Evolutionary conservation across 179 eudicot genomes (phyloP), one percentile per base, ranked within the genome.

Genomic region (Nepenthes alata): DNA sequence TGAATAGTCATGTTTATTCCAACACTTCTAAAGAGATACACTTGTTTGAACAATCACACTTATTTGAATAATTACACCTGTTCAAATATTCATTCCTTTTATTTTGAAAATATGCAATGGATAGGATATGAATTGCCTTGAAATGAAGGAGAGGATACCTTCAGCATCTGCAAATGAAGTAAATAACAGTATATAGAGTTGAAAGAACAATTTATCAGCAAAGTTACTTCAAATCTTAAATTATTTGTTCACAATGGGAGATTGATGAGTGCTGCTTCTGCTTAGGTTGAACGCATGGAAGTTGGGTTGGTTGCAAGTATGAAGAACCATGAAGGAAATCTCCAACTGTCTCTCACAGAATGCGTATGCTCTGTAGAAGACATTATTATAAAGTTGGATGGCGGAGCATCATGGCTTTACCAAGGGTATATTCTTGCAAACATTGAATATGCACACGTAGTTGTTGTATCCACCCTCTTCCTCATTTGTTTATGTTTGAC

Each of bases 341-440:
- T 89, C 11, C 66, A 74, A 70, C 64, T 93, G 63, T 80, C 94
- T 48, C 75, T 85, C 62, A 25, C 72, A 72, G 89, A 93, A 35
- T 81, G 91, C 74, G 79, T 75, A 60, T 89, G 98, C 74, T 71
- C 82, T 47, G 81, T 93, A 41, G 71, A 77, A 45, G 91, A 83
- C 67, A 62, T 93, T n/a, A 74, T 74, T 61, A 82, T 93, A 60
- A 60, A 68, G 62, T 61, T 93, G 74, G 79, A 90, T 53, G 98
- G 98, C 47, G 98, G 98, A 67, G 94, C 91, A 37, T 85, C 98
- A 51, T 93, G 98, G 98, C 86, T 93, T 61, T 93, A 93, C 78
- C 98, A 93, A 69, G 98, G 95, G 98, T 93, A 85, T 59, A 77
- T 38, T 67, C 47, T 63, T 67, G 11, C 4, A 6, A 14, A 35